Percentiles rank a stretch among this genome's conserved stretches.
phyloP scores from a whole-genome alignment of 495 filamentous ascomycete genomes.

The Penicillium soppii region DNA sequence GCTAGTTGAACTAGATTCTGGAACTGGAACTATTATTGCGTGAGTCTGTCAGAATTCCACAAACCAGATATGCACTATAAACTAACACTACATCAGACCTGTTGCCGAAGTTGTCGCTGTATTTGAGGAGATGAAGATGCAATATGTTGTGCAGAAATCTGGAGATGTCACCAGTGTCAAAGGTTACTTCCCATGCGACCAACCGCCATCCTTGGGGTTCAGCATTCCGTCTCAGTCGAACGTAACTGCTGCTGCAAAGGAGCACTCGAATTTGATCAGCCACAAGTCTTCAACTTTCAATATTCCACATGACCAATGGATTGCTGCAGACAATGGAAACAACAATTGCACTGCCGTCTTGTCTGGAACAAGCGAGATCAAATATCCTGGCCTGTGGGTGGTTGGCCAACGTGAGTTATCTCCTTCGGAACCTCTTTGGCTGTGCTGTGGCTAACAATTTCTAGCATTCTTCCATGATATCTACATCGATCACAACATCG shows the following conservation, averaged over 20 bases:
- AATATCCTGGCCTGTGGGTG: constrained; percentile 4
- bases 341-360: constrained; percentile 14
- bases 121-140: constrained; percentile 3
- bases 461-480: constrained; percentile 12
- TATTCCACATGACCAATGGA: constrained; percentile 2
- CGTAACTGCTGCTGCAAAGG: neutral
- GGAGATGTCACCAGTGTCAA: neutral
- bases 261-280: neutral
- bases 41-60: neutral
- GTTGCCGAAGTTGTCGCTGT: constrained; percentile 1
- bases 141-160: neutral
- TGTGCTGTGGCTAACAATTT: neutral
- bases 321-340: constrained; percentile 8
- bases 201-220: constrained; percentile 7
- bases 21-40: constrained; percentile 13
- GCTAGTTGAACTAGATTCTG: constrained; percentile 4
- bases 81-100: neutral
- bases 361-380: neutral
- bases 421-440: neutral
- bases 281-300: constrained; percentile 2
- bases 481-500: constrained; percentile 14
- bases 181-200: constrained; percentile 13
- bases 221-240: constrained; percentile 7
- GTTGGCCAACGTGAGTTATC: constrained; percentile 9
- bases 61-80: no score